Evolutionary conservation across 2,329 filamentous ascomycete genomes (phyloP), one percentile per base, ranked within the genome.

Genomic region (Fusarium gaditjirri): DNA sequence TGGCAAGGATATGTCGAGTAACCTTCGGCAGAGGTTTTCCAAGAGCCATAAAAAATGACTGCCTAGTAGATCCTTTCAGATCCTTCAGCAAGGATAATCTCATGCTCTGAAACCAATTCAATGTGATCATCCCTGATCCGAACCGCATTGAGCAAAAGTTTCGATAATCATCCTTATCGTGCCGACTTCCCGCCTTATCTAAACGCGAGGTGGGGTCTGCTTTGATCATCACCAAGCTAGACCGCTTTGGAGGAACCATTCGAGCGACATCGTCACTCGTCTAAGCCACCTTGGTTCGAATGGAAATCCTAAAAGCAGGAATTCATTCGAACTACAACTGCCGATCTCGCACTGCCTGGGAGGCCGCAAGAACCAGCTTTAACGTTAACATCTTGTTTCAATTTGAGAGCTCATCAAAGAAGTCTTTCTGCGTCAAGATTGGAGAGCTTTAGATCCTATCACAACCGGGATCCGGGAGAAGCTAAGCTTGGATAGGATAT

Each of bases 261-360:
- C 62, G 63, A 67, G 38, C 17, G 19, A 23, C 16, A 39, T 58
- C 42, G 50, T 65, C 61, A 50, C 43, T 25, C 5, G 21, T 49
- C 61, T 49, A 44, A 66, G 63, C 63, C 63, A 66, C 63, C 6
- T 29, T 29, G 27, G n/a, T 33, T 60, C 52, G 33, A 44, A 50
- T 35, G 29, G 17, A 39, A n/a, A 39, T 25, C 21, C 52, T 35
- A n/a, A 8, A 43, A 39, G 19, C 8, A 33, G 61, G 16, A 50
- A 46, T 29, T 27, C 13, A 44, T 66, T 65, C 61, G 63, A 50
- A 5, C 23, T 17, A 5, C 8, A 16, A 27, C 5, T 31, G 59
- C 31, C 39, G 29, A 64, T 65, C 33, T 35, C 9, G 29, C 46
- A 46, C 25, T 31, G 27, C 59, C 46, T 65, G 23, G 59, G 59